A percentile compares a stretch with the other conserved stretches of the same genome.
phyloP scores from a whole-genome alignment of 2,329 filamentous ascomycete species.

The Penicillium verrucosum region DNA sequence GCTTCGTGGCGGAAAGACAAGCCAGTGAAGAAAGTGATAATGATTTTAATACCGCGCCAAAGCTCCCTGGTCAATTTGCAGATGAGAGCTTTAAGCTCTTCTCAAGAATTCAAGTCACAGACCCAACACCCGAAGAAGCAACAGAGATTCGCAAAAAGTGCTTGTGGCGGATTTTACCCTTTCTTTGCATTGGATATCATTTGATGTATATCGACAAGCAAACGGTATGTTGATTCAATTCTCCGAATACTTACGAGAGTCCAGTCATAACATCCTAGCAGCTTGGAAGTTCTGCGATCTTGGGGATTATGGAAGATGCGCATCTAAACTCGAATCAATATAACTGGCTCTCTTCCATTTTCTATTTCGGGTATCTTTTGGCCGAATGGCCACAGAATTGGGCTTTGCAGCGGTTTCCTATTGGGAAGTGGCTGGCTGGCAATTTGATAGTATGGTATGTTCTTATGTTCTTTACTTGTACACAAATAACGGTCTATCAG shows the following conservation, averaged over 20 bases:
- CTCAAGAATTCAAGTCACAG: constrained; percentile 37
- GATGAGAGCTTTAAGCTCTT: constrained; percentile 46
- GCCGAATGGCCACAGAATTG: constrained; percentile 43
- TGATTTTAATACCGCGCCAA: constrained; percentile 16
- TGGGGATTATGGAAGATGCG: constrained; percentile 33
- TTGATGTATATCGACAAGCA: constrained; percentile 43
- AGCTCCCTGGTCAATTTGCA: constrained; percentile 38
- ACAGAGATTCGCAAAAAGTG: constrained; percentile 31
- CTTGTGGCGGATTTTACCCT: constrained; percentile 38
- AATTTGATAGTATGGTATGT: constrained; percentile 26
- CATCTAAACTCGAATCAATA: constrained; percentile 29
- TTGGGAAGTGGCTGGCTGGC: constrained; percentile 39
- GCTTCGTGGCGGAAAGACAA: neutral
- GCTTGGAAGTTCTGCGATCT: constrained; percentile 27
- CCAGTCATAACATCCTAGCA: neutral
- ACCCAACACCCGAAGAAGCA: constrained; percentile 32
- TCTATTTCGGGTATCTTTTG: constrained; percentile 43
- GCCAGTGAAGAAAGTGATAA: constrained; percentile 3
- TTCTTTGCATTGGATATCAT: constrained; percentile 41
- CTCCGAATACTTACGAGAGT: neutral
- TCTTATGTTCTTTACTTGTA: neutral
- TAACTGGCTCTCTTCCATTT: constrained; percentile 45
- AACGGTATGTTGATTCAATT: constrained; percentile 24
- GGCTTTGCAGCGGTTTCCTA: constrained; percentile 41
- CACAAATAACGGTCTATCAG: neutral